Conservation (phyloP, 768 basidiomycete genomes). For the Xerocomellus dryophilus region DNA sequence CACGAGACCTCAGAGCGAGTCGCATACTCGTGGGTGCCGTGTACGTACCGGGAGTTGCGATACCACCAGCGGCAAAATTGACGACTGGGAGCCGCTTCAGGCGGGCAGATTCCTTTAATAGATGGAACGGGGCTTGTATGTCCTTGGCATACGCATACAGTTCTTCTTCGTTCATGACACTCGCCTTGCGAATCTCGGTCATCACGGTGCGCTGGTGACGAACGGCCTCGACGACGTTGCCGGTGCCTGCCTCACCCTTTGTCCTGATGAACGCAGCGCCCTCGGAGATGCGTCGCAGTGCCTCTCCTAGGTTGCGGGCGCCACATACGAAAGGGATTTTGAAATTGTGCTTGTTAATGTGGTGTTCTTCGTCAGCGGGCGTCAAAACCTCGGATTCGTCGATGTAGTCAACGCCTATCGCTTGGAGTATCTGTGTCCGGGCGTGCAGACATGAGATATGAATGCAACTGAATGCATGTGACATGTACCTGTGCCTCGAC, state of each 20-base stretch:
- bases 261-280: slow-evolving; percentile 99
- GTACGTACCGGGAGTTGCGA: slow-evolving; percentile 79
- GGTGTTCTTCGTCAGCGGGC: slow-evolving; percentile 92
- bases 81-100: slow-evolving; percentile 92
- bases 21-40: not conserved
- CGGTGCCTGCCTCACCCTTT: slow-evolving; percentile 90
- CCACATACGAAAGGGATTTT: slow-evolving; percentile 97
- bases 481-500: slow-evolving; percentile 84
- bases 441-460: not conserved
- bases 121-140: slow-evolving; percentile 88
- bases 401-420: slow-evolving; percentile 93
- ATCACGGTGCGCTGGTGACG: slow-evolving; percentile 84
- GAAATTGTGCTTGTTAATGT: slow-evolving; percentile 95
- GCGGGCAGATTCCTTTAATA: slow-evolving; percentile 94
- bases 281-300: slow-evolving; percentile 92
- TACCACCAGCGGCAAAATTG: slow-evolving; percentile 93
- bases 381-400: slow-evolving; percentile 95
- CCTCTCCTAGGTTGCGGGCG: slow-evolving; percentile 92
- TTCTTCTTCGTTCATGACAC: slow-evolving; percentile 92
- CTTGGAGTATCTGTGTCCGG: slow-evolving; percentile 75
- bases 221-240: slow-evolving; percentile 91
- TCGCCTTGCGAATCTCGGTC: slow-evolving; percentile 80
- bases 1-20: not conserved
- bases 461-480: too few relatives aligned
- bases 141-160: slow-evolving; percentile 92